Percentiles rank a stretch among this genome's conserved stretches.
These are phyloP conservation scores for Rhodofomes roseus DNA, from an alignment of 1,284 basidiomycete species.

Conservation along the genomic window DNA sequence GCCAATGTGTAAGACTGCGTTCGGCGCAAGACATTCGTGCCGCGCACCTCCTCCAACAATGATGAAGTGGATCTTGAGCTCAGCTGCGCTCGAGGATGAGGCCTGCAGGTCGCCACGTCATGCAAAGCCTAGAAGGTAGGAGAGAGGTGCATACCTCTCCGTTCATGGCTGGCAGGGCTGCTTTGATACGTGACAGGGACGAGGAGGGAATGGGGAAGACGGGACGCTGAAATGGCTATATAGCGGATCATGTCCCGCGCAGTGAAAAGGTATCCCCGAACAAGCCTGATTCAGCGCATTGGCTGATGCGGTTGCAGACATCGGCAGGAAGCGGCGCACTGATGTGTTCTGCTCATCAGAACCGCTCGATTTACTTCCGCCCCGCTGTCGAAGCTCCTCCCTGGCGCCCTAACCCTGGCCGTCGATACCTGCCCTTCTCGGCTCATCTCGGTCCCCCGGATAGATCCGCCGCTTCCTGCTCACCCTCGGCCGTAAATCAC, in stretches of 20 bases:
- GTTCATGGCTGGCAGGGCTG: not conserved
- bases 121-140: not conserved
- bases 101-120: not conserved
- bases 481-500: too few relatives aligned
- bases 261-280: not conserved
- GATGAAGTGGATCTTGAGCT: constrained; percentile 5
- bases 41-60: constrained; percentile 6
- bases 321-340: not conserved
- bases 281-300: not conserved
- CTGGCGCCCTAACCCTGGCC: not conserved
- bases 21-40: not conserved
- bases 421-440: not conserved
- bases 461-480: not conserved
- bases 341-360: not conserved
- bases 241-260: constrained; percentile 1
- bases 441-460: not conserved
- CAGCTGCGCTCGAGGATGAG: not conserved
- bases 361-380: not conserved
- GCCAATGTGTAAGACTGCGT: not conserved
- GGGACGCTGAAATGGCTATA: not conserved
- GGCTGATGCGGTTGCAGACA: not conserved
- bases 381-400: not conserved
- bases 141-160: not conserved
- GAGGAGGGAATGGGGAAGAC: not conserved
- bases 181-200: not conserved